phyloP scores from a whole-genome alignment of 129 eudicot species.

The Saussurea involucrata region DNA sequence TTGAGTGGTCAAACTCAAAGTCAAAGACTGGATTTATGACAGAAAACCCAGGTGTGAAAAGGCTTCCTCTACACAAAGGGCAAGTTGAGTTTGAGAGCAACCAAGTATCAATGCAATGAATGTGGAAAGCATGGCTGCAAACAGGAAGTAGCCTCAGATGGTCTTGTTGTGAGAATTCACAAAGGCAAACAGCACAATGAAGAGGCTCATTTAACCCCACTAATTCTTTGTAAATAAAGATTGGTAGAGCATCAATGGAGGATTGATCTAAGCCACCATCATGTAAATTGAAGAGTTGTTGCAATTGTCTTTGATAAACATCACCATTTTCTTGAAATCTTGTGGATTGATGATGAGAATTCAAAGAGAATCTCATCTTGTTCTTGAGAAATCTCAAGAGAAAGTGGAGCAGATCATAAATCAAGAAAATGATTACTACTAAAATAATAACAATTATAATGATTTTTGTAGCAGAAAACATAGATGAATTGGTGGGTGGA shows the following conservation, averaged over 20 bases:
- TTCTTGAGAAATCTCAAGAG: slow-evolving; percentile 49
- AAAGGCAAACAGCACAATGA: slow-evolving; percentile 90
- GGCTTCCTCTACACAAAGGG: slow-evolving; percentile 83
- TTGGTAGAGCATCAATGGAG: slow-evolving; percentile 77
- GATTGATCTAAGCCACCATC: slow-evolving; percentile 79
- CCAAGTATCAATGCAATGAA: slow-evolving; percentile 90
- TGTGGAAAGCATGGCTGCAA: slow-evolving; percentile 91
- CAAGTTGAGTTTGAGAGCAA: slow-evolving; percentile 78
- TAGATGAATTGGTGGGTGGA: slow-evolving; percentile 13
- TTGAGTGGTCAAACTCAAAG: slow-evolving; percentile 40
- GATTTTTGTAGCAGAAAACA: slow-evolving; percentile 20
- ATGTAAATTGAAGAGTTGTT: slow-evolving; percentile 70
- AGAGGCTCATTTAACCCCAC: slow-evolving; percentile 63
- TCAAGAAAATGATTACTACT: slow-evolving; percentile 51
- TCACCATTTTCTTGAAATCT: slow-evolving; percentile 40
- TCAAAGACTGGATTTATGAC: slow-evolving; percentile 62
- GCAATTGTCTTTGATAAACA: slow-evolving; percentile 70
- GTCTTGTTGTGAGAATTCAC: slow-evolving; percentile 66
- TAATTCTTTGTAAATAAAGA: slow-evolving; percentile 64
- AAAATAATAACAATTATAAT: slow-evolving; percentile 20
- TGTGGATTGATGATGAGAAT: slow-evolving; percentile 34
- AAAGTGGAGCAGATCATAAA: slow-evolving; percentile 54
- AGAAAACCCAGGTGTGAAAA: slow-evolving; percentile 57
- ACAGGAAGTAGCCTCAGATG: slow-evolving; percentile 64
- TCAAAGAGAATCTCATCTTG: slow-evolving; percentile 38